Evolutionary conservation across 1,139 yeast genomes (phyloP).

Genomic region (Yamadazyma sp.): DNA sequence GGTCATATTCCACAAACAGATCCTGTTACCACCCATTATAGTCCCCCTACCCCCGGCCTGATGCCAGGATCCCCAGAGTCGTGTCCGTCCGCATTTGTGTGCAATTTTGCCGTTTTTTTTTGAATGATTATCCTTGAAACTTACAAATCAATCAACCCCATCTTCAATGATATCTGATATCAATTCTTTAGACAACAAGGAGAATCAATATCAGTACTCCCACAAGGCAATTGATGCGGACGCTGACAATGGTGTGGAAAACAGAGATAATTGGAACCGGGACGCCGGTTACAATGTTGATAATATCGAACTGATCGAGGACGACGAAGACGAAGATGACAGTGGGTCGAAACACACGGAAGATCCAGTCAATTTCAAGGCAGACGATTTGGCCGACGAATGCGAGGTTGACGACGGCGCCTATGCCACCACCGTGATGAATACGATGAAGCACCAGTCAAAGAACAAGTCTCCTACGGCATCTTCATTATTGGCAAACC

Average conservation of each 20-base stretch:
- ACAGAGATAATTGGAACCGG: background rate
- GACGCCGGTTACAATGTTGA: slow-evolving; percentile 2
- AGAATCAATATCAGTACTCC: slow-evolving; percentile 11
- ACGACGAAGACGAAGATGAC: slow-evolving; percentile 2
- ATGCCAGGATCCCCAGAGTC: background rate
- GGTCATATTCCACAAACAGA: too few relatives aligned
- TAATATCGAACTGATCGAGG: slow-evolving; percentile 3
- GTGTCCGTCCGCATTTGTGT: background rate
- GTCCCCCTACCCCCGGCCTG: background rate
- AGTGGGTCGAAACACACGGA: background rate
- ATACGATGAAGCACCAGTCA: background rate
- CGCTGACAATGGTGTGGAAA: background rate
- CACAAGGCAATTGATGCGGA: background rate
- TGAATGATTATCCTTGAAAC: slow-evolving; percentile 1
- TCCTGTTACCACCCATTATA: too few relatives aligned
- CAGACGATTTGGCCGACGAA: background rate
- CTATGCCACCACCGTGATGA: background rate
- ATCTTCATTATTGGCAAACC: slow-evolving; percentile 30
- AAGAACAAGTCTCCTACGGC: slow-evolving; percentile 1
- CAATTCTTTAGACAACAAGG: slow-evolving; percentile 14
- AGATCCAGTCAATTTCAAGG: background rate
- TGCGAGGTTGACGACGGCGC: slow-evolving; percentile 1
- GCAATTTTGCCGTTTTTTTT: background rate
- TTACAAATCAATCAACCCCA: slow-evolving; percentile 1
- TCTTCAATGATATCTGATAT: slow-evolving; percentile 13